These are phyloP conservation scores for Nothophoma quercina DNA, from an alignment of 2,329 filamentous ascomycete genomes.

Conservation along the genomic window DNA sequence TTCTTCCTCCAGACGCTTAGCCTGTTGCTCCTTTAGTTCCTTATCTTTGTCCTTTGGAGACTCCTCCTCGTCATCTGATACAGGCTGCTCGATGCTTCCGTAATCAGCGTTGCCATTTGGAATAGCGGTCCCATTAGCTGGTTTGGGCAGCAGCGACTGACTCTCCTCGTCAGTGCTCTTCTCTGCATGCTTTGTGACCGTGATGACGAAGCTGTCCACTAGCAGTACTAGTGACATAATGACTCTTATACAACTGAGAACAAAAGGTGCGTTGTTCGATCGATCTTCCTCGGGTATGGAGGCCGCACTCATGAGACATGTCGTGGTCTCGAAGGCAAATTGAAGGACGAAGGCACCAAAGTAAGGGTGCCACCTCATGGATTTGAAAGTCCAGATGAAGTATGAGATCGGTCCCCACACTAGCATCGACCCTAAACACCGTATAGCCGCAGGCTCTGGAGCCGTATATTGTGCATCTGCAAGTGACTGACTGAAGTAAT, in stretches of 20 bases:
- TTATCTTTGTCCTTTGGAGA: slow-evolving; percentile 59
- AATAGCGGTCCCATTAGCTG: slow-evolving; percentile 42
- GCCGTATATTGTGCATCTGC: slow-evolving; percentile 39
- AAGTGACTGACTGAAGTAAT: slow-evolving; percentile 43
- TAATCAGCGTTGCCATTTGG: slow-evolving; percentile 51
- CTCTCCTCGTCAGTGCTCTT: slow-evolving; percentile 62
- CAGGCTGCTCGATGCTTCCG: slow-evolving; percentile 40
- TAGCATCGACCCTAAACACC: slow-evolving; percentile 45
- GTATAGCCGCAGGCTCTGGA: slow-evolving; percentile 44
- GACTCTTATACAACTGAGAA: slow-evolving; percentile 32
- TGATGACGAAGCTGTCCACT: slow-evolving; percentile 39
- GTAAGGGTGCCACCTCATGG: slow-evolving; percentile 44
- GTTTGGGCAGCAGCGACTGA: slow-evolving; percentile 64
- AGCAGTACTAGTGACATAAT: slow-evolving; percentile 35
- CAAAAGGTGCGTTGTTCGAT: slow-evolving; percentile 31
- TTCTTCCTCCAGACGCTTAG: slow-evolving; percentile 73
- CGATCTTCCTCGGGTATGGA: slow-evolving; percentile 24
- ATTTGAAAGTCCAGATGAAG: slow-evolving; percentile 31
- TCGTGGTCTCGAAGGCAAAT: slow-evolving; percentile 42
- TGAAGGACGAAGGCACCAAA: slow-evolving; percentile 44
- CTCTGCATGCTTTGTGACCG: slow-evolving; percentile 39
- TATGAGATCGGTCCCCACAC: slow-evolving; percentile 41
- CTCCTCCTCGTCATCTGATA: slow-evolving; percentile 53
- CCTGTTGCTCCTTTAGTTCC: slow-evolving; percentile 60
- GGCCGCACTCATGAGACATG: slow-evolving; percentile 34